Conservation (phyloP, 1,139 yeast genomes). For the Protomyces pachydermus region DNA sequence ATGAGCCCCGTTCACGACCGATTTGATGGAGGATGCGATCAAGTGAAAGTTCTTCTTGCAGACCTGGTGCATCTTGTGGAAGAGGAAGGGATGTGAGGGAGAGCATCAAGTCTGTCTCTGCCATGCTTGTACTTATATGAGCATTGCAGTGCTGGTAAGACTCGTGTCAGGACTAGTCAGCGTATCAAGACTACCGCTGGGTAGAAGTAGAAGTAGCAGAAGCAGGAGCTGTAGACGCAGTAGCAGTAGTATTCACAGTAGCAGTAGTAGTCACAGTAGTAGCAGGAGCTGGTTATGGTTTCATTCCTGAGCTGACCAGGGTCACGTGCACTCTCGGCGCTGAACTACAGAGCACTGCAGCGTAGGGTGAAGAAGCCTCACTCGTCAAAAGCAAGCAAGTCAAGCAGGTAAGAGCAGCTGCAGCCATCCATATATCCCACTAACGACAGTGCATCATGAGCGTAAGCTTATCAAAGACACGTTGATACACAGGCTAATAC, state of each 20-base stretch:
- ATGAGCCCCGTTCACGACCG: conserved; percentile 48
- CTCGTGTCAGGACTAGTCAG: too few relatives aligned
- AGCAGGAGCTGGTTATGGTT: too few relatives aligned
- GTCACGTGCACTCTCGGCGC: not conserved
- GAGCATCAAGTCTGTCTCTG: not conserved
- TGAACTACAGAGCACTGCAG: not conserved
- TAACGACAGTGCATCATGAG: not conserved
- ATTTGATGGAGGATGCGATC: conserved; percentile 41
- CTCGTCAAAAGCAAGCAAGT: too few relatives aligned
- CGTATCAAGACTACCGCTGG: too few relatives aligned
- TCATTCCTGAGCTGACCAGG: not conserved
- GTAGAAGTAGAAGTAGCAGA: too few relatives aligned
- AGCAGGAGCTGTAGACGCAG: too few relatives aligned
- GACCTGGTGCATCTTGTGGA: not conserved
- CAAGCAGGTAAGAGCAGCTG: too few relatives aligned
- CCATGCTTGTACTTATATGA: not conserved
- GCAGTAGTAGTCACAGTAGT: too few relatives aligned
- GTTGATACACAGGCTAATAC: not conserved
- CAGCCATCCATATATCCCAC: too few relatives aligned
- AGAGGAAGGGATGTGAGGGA: not conserved
- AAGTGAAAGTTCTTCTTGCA: not conserved
- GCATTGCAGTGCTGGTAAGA: not conserved
- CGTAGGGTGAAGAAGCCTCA: too few relatives aligned
- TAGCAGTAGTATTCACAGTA: too few relatives aligned
- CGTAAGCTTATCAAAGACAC: not conserved